Conservation (phyloP, 768 basidiomycete genomes). For the Panus rudis region DNA sequence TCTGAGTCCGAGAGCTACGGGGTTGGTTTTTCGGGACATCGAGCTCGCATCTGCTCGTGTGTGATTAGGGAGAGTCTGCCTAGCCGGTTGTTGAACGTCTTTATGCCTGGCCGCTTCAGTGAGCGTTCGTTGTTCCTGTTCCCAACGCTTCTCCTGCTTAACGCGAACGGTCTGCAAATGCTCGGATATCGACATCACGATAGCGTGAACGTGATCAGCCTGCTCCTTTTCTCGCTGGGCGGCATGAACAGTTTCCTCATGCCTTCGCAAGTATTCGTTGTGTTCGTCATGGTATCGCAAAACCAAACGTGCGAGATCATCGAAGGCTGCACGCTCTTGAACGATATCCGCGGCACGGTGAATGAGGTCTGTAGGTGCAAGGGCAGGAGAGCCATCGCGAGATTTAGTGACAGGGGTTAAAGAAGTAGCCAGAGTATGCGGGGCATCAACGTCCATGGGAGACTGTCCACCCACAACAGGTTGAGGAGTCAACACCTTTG, state of each 20-base stretch:
- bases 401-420: not conserved
- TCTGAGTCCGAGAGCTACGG: too few species aligned
- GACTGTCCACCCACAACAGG: too few species aligned
- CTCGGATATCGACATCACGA: constrained; percentile 23
- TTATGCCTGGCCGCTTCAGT: too few species aligned
- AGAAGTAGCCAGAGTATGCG: too few species aligned
- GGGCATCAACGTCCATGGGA: too few species aligned
- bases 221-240: constrained; percentile 25
- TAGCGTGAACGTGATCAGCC: constrained; percentile 12
- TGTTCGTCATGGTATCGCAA: constrained; percentile 12
- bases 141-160: constrained; percentile 16
- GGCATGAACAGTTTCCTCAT: constrained; percentile 18
- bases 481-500: too few species aligned
- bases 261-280: constrained; percentile 20
- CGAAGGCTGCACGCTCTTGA: constrained; percentile 14
- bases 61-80: too few species aligned
- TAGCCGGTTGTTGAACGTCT: too few species aligned
- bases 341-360: constrained; percentile 8
- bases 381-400: too few species aligned
- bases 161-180: constrained; percentile 23
- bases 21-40: too few species aligned
- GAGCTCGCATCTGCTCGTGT: too few species aligned
- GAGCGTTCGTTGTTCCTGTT: not conserved
- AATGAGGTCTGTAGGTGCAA: not conserved
- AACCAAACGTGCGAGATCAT: constrained; percentile 11